Conservation (phyloP, 768 basidiomycete species). For the Pleurotus tuber-regium region DNA sequence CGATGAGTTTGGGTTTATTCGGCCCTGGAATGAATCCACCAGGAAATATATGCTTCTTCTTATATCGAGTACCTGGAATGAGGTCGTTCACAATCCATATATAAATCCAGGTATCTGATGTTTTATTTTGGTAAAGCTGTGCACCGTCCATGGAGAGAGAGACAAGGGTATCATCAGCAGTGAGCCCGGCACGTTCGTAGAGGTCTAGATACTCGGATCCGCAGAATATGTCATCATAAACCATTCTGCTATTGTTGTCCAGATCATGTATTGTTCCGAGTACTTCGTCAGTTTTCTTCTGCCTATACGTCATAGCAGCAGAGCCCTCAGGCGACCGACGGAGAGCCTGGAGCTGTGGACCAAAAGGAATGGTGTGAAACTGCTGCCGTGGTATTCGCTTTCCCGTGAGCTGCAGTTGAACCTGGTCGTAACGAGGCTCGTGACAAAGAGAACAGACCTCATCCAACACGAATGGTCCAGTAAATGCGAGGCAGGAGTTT, state of each 20-base stretch:
- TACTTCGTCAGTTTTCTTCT: slow-evolving; percentile 19
- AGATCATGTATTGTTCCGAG: slow-evolving; percentile 12
- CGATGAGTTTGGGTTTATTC: slow-evolving; percentile 30
- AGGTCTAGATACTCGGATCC: slow-evolving; percentile 28
- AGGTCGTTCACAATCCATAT: slow-evolving; percentile 37
- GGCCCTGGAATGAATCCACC: slow-evolving; percentile 33
- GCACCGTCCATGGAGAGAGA: slow-evolving; percentile 37
- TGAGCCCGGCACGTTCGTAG: slow-evolving; percentile 19
- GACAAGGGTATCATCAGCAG: slow-evolving; percentile 26
- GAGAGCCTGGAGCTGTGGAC: slow-evolving; percentile 41
- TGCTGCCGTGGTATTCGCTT: slow-evolving; percentile 27
- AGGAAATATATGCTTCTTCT: slow-evolving; percentile 30
- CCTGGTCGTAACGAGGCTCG: slow-evolving; percentile 24
- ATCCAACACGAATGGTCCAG: slow-evolving; percentile 29
- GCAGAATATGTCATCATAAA: slow-evolving; percentile 28
- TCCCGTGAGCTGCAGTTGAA: not conserved
- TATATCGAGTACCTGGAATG: slow-evolving; percentile 26
- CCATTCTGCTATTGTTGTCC: not conserved
- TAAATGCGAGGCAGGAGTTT: slow-evolving; percentile 39
- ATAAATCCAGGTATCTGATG: slow-evolving; percentile 29
- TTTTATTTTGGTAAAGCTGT: slow-evolving; percentile 36
- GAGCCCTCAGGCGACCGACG: slow-evolving; percentile 23
- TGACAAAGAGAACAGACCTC: slow-evolving; percentile 30
- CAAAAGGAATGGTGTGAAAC: slow-evolving; percentile 36
- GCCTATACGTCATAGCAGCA: slow-evolving; percentile 24